Conservation (phyloP, 2,329 filamentous ascomycete species). For the Aspergillus fischeri region DNA sequence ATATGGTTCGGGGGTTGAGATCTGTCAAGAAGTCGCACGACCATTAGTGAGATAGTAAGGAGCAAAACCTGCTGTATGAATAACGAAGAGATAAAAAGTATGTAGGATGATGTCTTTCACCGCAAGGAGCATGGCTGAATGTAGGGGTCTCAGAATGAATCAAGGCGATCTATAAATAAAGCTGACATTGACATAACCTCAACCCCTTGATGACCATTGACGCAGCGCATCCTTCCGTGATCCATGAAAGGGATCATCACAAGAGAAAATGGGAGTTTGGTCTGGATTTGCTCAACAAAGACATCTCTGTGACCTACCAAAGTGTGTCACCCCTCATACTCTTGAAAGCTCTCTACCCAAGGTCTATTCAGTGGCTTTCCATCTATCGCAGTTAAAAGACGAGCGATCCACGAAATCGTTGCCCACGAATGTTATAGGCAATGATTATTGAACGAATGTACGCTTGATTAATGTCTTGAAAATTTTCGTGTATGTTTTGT, state of each 20-base stretch:
- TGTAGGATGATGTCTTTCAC: not conserved
- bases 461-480: not conserved
- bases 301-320: slow-evolving; percentile 17
- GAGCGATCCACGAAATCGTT: not conserved
- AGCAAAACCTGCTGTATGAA: slow-evolving; percentile 2
- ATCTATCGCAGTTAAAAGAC: not conserved
- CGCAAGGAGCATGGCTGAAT: slow-evolving; percentile 1
- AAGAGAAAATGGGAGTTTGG: not conserved
- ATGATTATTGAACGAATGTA: not conserved
- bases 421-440: not conserved
- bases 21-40: slow-evolving; percentile 10
- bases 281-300: not conserved
- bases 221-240: not conserved
- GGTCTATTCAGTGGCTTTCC: not conserved
- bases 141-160: slow-evolving; percentile 4
- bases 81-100: slow-evolving; percentile 3
- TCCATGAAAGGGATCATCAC: not conserved
- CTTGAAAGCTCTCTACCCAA: slow-evolving; percentile 2
- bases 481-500: not conserved
- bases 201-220: slow-evolving; percentile 4
- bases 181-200: slow-evolving; percentile 10
- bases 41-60: slow-evolving; percentile 12
- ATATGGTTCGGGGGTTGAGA: slow-evolving; percentile 5
- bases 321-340: slow-evolving; percentile 18
- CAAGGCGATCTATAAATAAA: slow-evolving; percentile 8